Conservation (phyloP, 345 rosid species). For the Linum lewisii region DNA sequence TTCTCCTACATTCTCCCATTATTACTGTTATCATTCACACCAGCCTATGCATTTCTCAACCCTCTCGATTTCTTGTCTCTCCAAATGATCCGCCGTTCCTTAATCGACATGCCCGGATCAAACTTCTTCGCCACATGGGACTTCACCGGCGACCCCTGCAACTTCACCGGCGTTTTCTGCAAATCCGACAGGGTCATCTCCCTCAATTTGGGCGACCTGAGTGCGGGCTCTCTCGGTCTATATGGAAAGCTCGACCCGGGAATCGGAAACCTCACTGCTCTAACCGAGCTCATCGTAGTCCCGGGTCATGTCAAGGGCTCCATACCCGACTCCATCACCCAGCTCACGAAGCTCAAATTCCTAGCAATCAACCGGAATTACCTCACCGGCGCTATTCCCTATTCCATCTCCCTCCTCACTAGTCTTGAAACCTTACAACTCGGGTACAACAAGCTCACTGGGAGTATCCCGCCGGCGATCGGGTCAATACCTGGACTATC, state of each 20-base stretch:
- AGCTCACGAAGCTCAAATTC: constrained; percentile 56
- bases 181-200: constrained; percentile 51
- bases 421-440: constrained; percentile 67
- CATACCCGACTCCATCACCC: constrained; percentile 51
- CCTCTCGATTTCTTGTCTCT: constrained; percentile 85
- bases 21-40: too few species aligned
- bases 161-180: constrained; percentile 79
- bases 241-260: constrained; percentile 65
- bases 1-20: too few species aligned
- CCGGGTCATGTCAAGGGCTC: constrained; percentile 74
- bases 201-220: constrained; percentile 72
- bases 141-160: constrained; percentile 88
- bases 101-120: constrained; percentile 73
- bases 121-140: constrained; percentile 83
- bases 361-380: constrained; percentile 66
- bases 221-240: constrained; percentile 77
- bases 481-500: constrained; percentile 63
- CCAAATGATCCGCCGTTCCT: constrained; percentile 63
- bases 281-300: constrained; percentile 62
- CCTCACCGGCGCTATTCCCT: constrained; percentile 60
- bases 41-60: constrained; percentile 36
- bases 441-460: constrained; percentile 74
- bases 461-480: constrained; percentile 48
- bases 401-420: constrained; percentile 47
- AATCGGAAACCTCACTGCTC: constrained; percentile 62